These are phyloP conservation scores for Skeletonema tropicum DNA, from an alignment of 108 stramenopile genomes.

Conservation along the genomic window DNA sequence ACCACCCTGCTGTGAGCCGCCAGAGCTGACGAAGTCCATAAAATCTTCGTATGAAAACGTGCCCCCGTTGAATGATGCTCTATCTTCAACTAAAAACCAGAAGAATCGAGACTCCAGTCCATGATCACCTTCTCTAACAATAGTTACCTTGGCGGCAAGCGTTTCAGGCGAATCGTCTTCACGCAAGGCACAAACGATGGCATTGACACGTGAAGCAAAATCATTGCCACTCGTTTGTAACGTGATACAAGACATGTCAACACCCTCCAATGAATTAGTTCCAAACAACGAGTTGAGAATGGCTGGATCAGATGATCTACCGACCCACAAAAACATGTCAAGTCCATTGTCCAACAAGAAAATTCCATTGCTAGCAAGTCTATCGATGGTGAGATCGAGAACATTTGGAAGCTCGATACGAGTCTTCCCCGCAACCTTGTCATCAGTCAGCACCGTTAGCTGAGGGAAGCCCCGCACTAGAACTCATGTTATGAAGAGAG, in stretches of 20 bases:
- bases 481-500: conserved; percentile 90
- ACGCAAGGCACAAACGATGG: conserved; percentile 84
- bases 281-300: conserved; percentile 89
- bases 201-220: conserved; percentile 73
- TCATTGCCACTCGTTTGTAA: conserved; percentile 71
- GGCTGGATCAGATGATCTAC: conserved; percentile 78
- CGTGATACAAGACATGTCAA: conserved; percentile 69
- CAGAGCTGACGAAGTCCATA: conserved; percentile 71
- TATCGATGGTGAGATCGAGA: conserved; percentile 82
- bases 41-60: conserved; percentile 92
- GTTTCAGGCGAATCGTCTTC: conserved; percentile 67
- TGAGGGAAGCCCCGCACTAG: conserved; percentile 66
- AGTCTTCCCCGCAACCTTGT: conserved; percentile 66
- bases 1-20: conserved; percentile 35
- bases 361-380: conserved; percentile 83
- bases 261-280: conserved; percentile 78
- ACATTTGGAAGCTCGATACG: conserved; percentile 78
- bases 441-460: conserved; percentile 38
- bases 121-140: conserved; percentile 93
- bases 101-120: conserved; percentile 89
- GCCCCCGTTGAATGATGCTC: conserved; percentile 93
- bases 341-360: conserved; percentile 93
- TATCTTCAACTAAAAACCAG: conserved; percentile 96
- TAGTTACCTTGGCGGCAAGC: conserved; percentile 69
- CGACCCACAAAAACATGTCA: conserved; percentile 96